Evolutionary conservation across 1,139 yeast genomes (phyloP), one percentile per base, ranked within the genome.

Genomic region (Magnusiomyces sp.): DNA sequence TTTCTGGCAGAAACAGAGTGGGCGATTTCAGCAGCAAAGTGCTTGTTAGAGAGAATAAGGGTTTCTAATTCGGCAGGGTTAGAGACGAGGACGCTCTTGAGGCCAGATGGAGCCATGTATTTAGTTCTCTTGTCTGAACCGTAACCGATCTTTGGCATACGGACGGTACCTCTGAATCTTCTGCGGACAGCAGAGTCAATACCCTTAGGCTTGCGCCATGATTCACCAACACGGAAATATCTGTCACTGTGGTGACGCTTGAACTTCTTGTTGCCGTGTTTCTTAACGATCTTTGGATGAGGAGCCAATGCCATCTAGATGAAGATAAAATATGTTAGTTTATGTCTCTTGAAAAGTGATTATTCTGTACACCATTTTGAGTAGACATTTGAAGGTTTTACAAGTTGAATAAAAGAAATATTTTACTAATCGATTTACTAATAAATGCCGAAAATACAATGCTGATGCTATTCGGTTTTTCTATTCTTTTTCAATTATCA

Each of bases 141-240:
- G 82, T 87, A 94, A 80, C 99, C 99, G 71, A 94, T 90, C 81
- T 86, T 90, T 81, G 99, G 99, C 83, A 90, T 95, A 70, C 92
- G 81, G 72, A 92, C 86, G 77, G 94, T 84, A 71, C 98, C 98
- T 84, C 97, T 88, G 95, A 92, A 94, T 81, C 97, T 88, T 83
- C 97, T 90, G 83, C 97, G 90, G 74, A 90, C 97, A 79, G 90
- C 83, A 68, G 97, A 90, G 82, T 94, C 99, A 72, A 94, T 94
- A 92, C 99, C 99, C 88, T 90, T 92, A 80, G 94, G 98, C 81
- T 92, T 92, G 88, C 99, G 92, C 98, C 98, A 94, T 83, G 83
- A 84, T 79, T 88, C 97, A 70, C 89, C 79, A 66, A 92, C 97
- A 78, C 98, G 90, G 82, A 82, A 82, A 80, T 88, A 92, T 79